These are phyloP conservation scores for Zoysia matrella DNA, from an alignment of 202 grass and related monocot species.

Conservation along the genomic window DNA sequence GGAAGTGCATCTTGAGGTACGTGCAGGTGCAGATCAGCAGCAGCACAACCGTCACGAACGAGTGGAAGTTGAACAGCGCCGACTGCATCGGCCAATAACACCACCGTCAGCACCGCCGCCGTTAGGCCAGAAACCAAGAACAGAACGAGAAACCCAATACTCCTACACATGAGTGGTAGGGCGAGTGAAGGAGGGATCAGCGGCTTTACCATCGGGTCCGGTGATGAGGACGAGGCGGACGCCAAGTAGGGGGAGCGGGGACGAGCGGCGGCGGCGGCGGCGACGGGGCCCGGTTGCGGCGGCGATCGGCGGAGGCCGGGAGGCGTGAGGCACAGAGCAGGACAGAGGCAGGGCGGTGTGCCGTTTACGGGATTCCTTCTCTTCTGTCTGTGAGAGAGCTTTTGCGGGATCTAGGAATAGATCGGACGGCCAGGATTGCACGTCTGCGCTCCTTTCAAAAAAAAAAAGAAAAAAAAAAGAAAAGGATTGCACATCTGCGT, in stretches of 20 bases:
- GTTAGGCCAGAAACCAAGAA: not conserved
- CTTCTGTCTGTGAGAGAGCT: not conserved
- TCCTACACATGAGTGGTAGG: not conserved
- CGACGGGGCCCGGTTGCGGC: not conserved
- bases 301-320: not conserved
- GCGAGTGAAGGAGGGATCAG: not conserved
- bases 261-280: not conserved
- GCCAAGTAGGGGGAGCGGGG: not conserved
- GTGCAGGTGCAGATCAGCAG: slow-evolving; percentile 83
- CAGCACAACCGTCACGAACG: slow-evolving; percentile 76
- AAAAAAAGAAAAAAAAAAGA: no score
- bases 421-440: slow-evolving; percentile 12
- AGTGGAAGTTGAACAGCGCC: slow-evolving; percentile 88
- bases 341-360: not conserved
- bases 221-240: not conserved
- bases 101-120: not conserved
- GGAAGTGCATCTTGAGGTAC: slow-evolving; percentile 88
- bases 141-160: not conserved
- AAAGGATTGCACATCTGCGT: not conserved
- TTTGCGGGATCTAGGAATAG: not conserved
- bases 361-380: not conserved
- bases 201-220: slow-evolving; percentile 26
- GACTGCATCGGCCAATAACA: slow-evolving; percentile 48
- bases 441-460: no score
- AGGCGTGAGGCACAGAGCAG: not conserved